Base-by-base conservation (phyloP, 208 protist species). In the Leishmania turanica region DNA sequence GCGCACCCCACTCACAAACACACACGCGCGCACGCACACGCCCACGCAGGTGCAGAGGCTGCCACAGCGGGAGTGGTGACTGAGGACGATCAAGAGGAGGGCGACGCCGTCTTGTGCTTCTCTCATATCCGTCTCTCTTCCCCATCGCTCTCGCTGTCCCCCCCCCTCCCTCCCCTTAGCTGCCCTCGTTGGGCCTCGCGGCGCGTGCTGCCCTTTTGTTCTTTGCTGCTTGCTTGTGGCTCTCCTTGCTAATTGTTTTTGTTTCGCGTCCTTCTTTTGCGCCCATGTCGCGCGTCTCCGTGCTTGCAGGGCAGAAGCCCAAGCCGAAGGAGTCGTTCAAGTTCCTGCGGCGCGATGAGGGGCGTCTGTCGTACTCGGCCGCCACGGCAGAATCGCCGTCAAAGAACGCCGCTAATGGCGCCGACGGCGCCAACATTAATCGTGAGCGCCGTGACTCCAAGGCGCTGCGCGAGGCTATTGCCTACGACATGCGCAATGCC, bases 261-360 rank as follows among this genome's bases (percentile, higher is more conserved):
- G 19, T n/a, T 1, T 34, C 19, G 15, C 17, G 40, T 6, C 37
- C 8, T 11, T 49, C 45, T 49, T 72, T 51, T 3, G 24, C 19
- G 7, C 24, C 42, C 70, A 89, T 90, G 87, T 86, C 87, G 17
- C 84, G 91, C 24, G 88, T 97, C 19, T 94, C 91, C 17, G 87
- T 97, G 4, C 62, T 91, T 17, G 84, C 87, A 8, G 90, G 88
- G n/a, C 86, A 90, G 65, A 97, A 94, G 83, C 88, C 85, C 37
- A 92, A 90, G 77, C 90, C 94, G 51, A 92, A 93, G 84, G 87
- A 84, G 53, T 85, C 90, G 15, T 96, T 97, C 78, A 93, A 94
- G 77, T 98, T 96, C 80, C 86, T 98, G 3, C 89, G 91, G 40
- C 87, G 91, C 7, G 92, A 98, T 80, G 93, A 96, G 84, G 93